Conservation (phyloP, 2,329 filamentous ascomycete species). For the Aspergillus arachidicola region DNA sequence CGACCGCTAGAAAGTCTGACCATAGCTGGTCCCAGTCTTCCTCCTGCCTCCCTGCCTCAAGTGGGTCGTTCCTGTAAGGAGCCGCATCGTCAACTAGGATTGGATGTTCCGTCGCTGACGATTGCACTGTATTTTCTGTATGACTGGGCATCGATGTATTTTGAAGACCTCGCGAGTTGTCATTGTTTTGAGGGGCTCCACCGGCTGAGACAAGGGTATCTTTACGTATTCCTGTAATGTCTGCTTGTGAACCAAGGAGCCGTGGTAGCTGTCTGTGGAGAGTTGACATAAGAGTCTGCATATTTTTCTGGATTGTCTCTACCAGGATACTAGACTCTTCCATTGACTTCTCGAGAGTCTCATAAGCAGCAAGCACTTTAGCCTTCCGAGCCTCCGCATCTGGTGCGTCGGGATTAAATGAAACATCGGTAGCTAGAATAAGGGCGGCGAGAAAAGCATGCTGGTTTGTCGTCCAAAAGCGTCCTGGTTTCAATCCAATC, state of each 20-base stretch:
- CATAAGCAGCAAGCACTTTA: conserved; percentile 6
- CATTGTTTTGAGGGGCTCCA: too few species aligned
- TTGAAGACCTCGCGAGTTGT: too few species aligned
- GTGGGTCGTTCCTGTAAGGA: not conserved
- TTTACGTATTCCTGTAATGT: too few species aligned
- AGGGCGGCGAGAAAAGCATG: conserved; percentile 28
- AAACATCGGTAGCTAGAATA: conserved; percentile 27
- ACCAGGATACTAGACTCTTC: not conserved
- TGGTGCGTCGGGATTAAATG: conserved; percentile 21
- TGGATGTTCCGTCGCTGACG: not conserved
- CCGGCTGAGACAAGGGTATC: not conserved
- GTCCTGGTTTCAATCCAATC: conserved; percentile 18
- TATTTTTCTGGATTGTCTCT: conserved; percentile 6
- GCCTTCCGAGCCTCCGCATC: conserved; percentile 18
- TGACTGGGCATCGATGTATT: not conserved
- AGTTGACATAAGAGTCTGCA: conserved; percentile 6
- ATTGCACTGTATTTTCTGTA: not conserved
- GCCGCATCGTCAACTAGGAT: not conserved
- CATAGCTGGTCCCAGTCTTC: not conserved
- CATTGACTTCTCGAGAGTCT: conserved; percentile 7
- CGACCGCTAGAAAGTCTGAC: not conserved
- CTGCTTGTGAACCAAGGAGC: not conserved
- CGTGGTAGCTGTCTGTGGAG: not conserved
- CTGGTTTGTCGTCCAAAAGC: conserved; percentile 25
- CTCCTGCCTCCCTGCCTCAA: not conserved